Evolutionary conservation across 2,329 filamentous ascomycete species (phyloP), one percentile per base, ranked within the genome.

Genomic region (Colletotrichum cereale): DNA sequence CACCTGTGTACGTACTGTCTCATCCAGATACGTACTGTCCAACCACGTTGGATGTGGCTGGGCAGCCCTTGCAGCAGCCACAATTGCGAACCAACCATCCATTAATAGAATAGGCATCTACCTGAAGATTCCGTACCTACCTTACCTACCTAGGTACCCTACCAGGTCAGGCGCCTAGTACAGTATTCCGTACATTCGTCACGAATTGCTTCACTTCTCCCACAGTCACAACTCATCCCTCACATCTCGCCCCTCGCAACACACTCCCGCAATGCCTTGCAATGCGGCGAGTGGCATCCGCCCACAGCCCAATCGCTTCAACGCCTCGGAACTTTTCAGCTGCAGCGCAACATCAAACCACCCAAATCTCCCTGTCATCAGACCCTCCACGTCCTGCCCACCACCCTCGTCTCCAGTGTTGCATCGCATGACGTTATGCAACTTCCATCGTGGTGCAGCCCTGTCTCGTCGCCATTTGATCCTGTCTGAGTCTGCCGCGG

Each of bases 291-390:
- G 12, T 31, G 10, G 24, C 36, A 50, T 26, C 55, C 55, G 48
- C 53, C 6, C 64, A 48, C 29, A 40, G 53, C 44, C 44, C 44
- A 47, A 47, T 71, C 53, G 62, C 62, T 66, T 70, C 62, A 60
- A 44, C 44, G 31, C 36, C 60, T 68, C 68, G 68, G 68, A 68
- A 29, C 53, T 71, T 71, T 71, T 64, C 68, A 60, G 53, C 58
- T 68, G 68, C 65, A 60, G 34, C 47, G 58, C 58, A 68, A 55
- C 64, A 58, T 40, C 68, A 64, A 71, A 60, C 65, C 42, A 52
- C 26, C 26, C 61, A 68, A 67, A 60, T 38, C 50, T 48, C 48
- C 36, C 48, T 26, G 36, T 42, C 48, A 36, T 12, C 26, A 36
- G 38, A 7, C 44, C 44, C 31, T 40, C 48, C 48, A 44, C 31